phyloP scores from a whole-genome alignment of 108 stramenopile species.

The Cylindrotheca closterium region DNA sequence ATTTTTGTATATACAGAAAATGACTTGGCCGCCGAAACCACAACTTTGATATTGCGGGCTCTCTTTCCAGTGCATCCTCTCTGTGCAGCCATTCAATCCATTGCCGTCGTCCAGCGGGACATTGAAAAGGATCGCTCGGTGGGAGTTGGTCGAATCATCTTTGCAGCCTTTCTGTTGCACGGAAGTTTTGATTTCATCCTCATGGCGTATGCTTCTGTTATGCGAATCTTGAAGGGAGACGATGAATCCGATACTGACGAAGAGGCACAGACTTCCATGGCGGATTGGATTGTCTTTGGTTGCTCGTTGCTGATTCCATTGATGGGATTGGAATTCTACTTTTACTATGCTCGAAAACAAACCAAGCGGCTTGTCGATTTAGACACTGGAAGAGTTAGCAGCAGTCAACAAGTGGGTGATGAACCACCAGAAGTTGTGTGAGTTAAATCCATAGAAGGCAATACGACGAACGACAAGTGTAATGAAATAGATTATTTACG shows the following conservation, averaged over 20 bases:
- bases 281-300: background rate
- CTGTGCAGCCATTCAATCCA: conserved; percentile 77
- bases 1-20: conserved; percentile 72
- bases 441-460: too few species aligned
- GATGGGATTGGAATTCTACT: background rate
- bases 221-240: background rate
- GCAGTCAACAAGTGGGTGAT: too few species aligned
- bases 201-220: conserved; percentile 13
- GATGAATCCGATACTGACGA: background rate
- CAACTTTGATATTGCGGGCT: conserved; percentile 62
- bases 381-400: background rate
- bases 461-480: too few species aligned
- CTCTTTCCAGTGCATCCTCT: conserved; percentile 84
- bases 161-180: conserved; percentile 73
- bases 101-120: conserved; percentile 75
- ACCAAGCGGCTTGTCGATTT: background rate
- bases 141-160: conserved; percentile 52
- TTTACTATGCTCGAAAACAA: background rate
- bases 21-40: conserved; percentile 44
- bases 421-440: too few species aligned
- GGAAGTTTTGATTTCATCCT: conserved; percentile 82
- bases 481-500: too few species aligned
- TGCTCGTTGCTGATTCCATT: background rate
- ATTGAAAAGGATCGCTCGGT: conserved; percentile 48
- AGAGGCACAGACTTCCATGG: background rate